Percentiles rank a stretch among this genome's conserved stretches.
Evolutionary conservation across 352 stramenopile species (phyloP).

Genomic region (Thalassiosira allenii): DNA sequence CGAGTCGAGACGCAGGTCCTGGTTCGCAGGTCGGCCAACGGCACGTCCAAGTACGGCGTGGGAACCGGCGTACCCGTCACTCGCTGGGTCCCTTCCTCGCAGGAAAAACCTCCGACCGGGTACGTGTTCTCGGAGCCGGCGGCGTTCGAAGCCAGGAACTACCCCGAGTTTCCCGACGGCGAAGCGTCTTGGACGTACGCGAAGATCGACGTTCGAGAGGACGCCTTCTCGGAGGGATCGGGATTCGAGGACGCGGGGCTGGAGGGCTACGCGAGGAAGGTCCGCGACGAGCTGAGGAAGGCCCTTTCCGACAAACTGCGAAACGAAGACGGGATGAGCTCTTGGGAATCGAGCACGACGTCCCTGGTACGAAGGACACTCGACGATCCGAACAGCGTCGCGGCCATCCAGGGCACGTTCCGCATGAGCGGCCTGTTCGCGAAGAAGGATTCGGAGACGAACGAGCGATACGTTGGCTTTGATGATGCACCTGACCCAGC

Average conservation of each 20-base stretch:
- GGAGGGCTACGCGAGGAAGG: constrained; percentile 35
- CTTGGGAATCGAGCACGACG: constrained; percentile 11
- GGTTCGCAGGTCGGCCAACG: constrained; percentile 61
- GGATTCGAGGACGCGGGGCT: constrained; percentile 34
- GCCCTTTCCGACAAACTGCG: constrained; percentile 2
- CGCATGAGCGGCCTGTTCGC: constrained; percentile 63
- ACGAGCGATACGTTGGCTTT: constrained; percentile 32
- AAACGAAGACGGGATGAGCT: constrained; percentile 8
- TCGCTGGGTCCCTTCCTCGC: constrained; percentile 46
- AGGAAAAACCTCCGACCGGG: constrained; percentile 24
- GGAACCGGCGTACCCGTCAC: constrained; percentile 55
- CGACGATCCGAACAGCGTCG: constrained; percentile 42
- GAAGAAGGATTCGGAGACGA: constrained; percentile 14
- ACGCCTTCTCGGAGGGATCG: constrained; percentile 32
- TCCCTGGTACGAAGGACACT: constrained; percentile 30
- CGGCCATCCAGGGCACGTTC: constrained; percentile 56
- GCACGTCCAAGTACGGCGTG: constrained; percentile 59
- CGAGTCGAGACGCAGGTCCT: constrained; percentile 41
- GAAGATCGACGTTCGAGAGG: constrained; percentile 54
- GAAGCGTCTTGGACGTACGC: constrained; percentile 41
- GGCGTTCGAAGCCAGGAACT: constrained; percentile 49
- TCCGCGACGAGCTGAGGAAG: constrained; percentile 19
- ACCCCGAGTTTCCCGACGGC: constrained; percentile 53
- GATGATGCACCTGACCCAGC: constrained; percentile 18
- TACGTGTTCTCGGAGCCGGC: constrained; percentile 34